Conservation (phyloP, 129 eudicot genomes). For the Helianthus tuberosus region DNA sequence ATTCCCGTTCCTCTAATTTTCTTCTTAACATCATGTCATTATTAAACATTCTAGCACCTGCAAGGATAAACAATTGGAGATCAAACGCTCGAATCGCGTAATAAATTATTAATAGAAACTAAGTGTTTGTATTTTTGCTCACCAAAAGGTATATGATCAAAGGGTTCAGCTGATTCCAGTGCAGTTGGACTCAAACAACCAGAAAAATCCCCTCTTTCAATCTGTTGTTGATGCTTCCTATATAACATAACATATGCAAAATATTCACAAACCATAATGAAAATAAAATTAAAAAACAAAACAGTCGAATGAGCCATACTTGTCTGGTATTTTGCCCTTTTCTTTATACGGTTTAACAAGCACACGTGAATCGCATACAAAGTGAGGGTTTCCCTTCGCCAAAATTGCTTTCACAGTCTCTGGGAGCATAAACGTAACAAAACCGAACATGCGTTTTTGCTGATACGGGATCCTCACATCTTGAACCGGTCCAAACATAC, state of each 20-base stretch:
- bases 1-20: conserved; percentile 75
- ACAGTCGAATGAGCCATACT: conserved; percentile 37
- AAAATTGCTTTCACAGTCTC: conserved; percentile 91
- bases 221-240: conserved; percentile 71
- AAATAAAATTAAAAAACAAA: neutral
- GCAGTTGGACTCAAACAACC: conserved; percentile 77
- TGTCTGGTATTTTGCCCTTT: conserved; percentile 92
- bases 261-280: no score
- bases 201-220: conserved; percentile 75
- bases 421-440: conserved; percentile 85
- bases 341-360: conserved; percentile 98
- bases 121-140: conserved; percentile 2
- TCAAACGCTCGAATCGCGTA: neutral
- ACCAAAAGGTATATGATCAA: conserved; percentile 69
- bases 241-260: neutral
- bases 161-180: conserved; percentile 71
- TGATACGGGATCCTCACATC: conserved; percentile 99
- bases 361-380: conserved; percentile 96
- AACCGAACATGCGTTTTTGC: conserved; percentile 98
- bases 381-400: conserved; percentile 98
- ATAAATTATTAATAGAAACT: neutral
- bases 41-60: conserved; percentile 78
- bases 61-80: neutral
- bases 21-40: conserved; percentile 75
- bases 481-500: conserved; percentile 92